These are phyloP conservation scores for Dictyophora rubrovolvata DNA, from an alignment of 768 basidiomycete genomes.

Conservation along the genomic window DNA sequence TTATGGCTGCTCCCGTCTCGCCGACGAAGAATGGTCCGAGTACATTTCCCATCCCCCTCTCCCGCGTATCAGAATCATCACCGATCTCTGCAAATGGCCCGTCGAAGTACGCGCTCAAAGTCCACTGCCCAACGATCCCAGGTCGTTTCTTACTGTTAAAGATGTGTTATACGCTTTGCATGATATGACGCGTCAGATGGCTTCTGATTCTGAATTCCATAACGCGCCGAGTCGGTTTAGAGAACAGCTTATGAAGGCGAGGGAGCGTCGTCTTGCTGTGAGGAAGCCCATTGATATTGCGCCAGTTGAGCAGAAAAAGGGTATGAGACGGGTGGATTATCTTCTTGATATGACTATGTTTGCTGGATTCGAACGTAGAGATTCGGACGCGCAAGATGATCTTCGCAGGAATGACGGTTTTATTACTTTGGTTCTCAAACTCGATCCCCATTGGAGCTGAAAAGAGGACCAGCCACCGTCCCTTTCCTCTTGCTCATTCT, in stretches of 20 bases:
- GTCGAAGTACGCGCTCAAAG: conserved; percentile 24
- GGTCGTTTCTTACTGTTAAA: conserved; percentile 1
- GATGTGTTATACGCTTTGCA: conserved; percentile 54
- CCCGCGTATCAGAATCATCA: conserved; percentile 44
- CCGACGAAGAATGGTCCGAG: conserved; percentile 36
- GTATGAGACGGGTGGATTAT: conserved; percentile 48
- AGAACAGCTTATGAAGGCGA: conserved; percentile 23
- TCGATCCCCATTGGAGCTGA: neutral
- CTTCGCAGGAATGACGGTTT: neutral
- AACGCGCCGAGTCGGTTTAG: conserved; percentile 16
- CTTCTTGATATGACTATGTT: conserved; percentile 44
- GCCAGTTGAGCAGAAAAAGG: conserved; percentile 33
- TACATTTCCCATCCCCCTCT: conserved; percentile 48
- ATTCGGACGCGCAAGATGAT: neutral
- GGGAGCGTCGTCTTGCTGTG: conserved; percentile 39
- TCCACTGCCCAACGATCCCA: neutral
- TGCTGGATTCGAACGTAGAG: conserved; percentile 23
- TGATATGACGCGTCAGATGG: conserved; percentile 32
- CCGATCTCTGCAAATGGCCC: conserved; percentile 55
- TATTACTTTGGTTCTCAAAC: neutral
- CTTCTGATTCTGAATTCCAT: conserved; percentile 38
- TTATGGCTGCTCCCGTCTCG: conserved; percentile 19
- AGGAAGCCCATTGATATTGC: conserved; percentile 30
- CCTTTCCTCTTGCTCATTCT: neutral
- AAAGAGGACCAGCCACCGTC: no score